Evolutionary conservation across 352 stramenopile genomes (phyloP).

Genomic region (Pythium pyrilobum): DNA sequence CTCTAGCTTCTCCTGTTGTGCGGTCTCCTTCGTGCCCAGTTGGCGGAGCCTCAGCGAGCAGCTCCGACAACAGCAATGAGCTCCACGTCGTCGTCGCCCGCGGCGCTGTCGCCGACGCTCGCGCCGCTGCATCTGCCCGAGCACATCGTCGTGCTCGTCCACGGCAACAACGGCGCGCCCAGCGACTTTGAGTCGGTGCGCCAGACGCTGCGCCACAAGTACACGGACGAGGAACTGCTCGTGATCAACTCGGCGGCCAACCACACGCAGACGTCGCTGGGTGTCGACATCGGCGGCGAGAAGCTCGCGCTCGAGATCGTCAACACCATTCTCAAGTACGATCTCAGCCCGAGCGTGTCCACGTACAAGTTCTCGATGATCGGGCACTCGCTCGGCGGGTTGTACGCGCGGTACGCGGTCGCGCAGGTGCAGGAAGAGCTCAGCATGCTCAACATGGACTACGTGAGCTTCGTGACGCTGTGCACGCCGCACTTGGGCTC

Average conservation of each 20-base stretch:
- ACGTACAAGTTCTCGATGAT: conserved; percentile 69
- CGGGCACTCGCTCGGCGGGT: conserved; percentile 66
- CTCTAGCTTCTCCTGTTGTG: too few species aligned
- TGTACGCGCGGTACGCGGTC: conserved; percentile 70
- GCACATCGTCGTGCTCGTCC: conserved; percentile 76
- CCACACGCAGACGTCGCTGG: conserved; percentile 53
- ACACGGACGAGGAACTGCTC: conserved; percentile 39
- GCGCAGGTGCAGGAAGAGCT: conserved; percentile 49
- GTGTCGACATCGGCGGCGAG: conserved; percentile 57
- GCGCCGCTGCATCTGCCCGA: conserved; percentile 40
- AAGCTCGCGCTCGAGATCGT: conserved; percentile 65
- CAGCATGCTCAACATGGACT: conserved; percentile 53
- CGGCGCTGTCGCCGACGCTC: conserved; percentile 35
- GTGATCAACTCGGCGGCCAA: conserved; percentile 68
- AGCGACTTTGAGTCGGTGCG: conserved; percentile 64
- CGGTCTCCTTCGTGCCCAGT: too few species aligned
- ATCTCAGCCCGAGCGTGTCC: conserved; percentile 39
- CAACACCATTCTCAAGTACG: conserved; percentile 48
- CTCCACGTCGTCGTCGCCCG: conserved; percentile 16
- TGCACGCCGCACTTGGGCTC: conserved; percentile 78
- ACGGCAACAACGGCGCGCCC: conserved; percentile 77
- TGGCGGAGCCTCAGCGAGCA: too few species aligned
- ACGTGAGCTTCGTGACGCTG: conserved; percentile 73
- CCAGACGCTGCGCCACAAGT: conserved; percentile 36
- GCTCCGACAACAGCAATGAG: too few species aligned